A percentile compares a stretch with the other conserved stretches of the same genome.
Evolutionary conservation across 805 yeast species (phyloP).

Genomic region (Zygotorulaspora danielsina): DNA sequence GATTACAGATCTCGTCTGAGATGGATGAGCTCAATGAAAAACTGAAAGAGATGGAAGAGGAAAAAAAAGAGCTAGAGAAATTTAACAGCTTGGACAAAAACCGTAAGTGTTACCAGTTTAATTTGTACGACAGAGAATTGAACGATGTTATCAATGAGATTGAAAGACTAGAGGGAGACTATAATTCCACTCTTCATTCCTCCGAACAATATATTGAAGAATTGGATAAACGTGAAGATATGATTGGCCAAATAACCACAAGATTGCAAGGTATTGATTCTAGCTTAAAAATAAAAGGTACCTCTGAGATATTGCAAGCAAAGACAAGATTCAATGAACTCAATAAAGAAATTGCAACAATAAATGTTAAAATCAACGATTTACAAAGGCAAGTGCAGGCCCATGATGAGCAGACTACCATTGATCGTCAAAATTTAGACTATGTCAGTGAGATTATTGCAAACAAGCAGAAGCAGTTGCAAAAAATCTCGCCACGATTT

Average conservation of each 20-base stretch:
- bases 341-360: constrained; percentile 45
- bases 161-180: constrained; percentile 56
- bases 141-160: constrained; percentile 55
- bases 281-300: constrained; percentile 44
- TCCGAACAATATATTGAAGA: constrained; percentile 52
- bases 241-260: constrained; percentile 43
- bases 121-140: constrained; percentile 72
- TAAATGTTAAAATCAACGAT: constrained; percentile 45
- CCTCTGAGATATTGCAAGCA: constrained; percentile 54
- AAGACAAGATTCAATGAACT: constrained; percentile 48
- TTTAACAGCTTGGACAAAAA: constrained; percentile 64
- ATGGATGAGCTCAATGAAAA: constrained; percentile 65
- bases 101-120: constrained; percentile 68
- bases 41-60: constrained; percentile 72
- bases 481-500: constrained; percentile 40
- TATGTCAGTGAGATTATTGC: constrained; percentile 32
- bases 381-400: constrained; percentile 36
- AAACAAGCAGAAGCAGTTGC: constrained; percentile 38
- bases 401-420: constrained; percentile 33
- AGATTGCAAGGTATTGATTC: constrained; percentile 46
- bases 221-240: constrained; percentile 56
- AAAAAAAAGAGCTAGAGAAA: constrained; percentile 66
- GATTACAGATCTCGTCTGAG: constrained; percentile 69
- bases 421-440: constrained; percentile 26
- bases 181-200: constrained; percentile 47